Percentiles rank a stretch among this genome's conserved stretches.
phyloP scores from a whole-genome alignment of 257 asterid genomes.

The Ballota nigra region DNA sequence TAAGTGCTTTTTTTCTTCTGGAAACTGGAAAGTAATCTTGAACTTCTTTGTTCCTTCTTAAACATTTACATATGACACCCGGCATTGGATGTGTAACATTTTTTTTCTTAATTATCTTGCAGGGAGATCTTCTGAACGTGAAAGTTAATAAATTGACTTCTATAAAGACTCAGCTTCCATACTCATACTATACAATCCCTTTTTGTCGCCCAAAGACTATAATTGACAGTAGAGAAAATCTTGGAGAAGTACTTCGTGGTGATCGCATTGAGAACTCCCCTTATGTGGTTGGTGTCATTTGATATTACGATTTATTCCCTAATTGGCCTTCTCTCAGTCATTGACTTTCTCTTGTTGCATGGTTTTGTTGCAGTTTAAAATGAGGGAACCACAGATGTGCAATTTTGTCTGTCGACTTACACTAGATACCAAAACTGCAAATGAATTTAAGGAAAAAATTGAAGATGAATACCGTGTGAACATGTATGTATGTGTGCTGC shows the following conservation, averaged over 20 bases:
- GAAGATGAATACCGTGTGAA: constrained; percentile 70
- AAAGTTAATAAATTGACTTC: constrained; percentile 78
- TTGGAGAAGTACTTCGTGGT: constrained; percentile 82
- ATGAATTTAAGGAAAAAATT: constrained; percentile 58
- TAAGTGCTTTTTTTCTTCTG: neutral
- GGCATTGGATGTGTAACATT: neutral
- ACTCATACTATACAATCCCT: constrained; percentile 64
- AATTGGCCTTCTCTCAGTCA: constrained; percentile 2
- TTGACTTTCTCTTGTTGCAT: constrained; percentile 10
- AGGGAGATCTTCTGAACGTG: constrained; percentile 60
- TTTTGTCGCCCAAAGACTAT: constrained; percentile 55
- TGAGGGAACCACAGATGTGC: constrained; percentile 78
- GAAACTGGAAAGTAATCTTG: neutral
- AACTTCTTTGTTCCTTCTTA: neutral
- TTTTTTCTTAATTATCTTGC: constrained; percentile 19
- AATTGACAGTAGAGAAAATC: constrained; percentile 71
- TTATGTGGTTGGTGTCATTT: constrained; percentile 41
- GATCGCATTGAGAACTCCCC: constrained; percentile 77
- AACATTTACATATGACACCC: neutral
- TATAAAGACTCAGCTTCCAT: constrained; percentile 74
- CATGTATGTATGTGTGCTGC: constrained; percentile 42
- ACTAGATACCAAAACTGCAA: constrained; percentile 50
- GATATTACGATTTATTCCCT: neutral
- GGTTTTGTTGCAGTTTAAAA: constrained; percentile 44
- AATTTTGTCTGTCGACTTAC: constrained; percentile 43